Base-by-base conservation (phyloP, 2,329 filamentous ascomycete genomes). In the Colletotrichum coccodes region DNA sequence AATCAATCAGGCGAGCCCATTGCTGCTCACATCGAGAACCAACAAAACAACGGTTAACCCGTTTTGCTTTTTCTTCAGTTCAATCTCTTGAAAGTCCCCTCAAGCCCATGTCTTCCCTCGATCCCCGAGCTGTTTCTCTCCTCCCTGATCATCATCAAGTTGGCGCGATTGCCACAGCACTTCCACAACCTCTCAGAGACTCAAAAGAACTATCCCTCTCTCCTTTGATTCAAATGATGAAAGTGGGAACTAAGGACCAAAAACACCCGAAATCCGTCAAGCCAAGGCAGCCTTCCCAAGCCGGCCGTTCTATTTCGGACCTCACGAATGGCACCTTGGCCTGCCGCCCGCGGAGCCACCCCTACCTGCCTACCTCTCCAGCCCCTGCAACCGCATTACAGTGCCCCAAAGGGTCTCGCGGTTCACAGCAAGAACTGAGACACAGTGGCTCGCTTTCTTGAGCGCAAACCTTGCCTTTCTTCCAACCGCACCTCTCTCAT, bases 241-340 rank as follows among this genome's bases (percentile, higher is more conserved):
- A 11, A 28, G 26, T 36, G 38, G 38, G 21, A 28, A 40, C 6
- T 23, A 32, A 26, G 44, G 14, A 62, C 30, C 23, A 36, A 23
- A 46, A 21, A n/a, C 14, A 38, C 16, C 40, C 36, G 46, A 26
- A 11, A 12, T 50, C 49, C n/a, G 26, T 42, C 49, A 32, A 28
- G 61, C 36, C 23, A 49, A 26, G 21, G 32, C 23, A 54, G 30
- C 30, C 32, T 53, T 47, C 36, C 18, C 4, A 26, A 21, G 30
- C 42, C 18, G 21, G 60, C 38, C 46, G 26, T 68, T 65, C 61
- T 65, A 60, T 68, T 68, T 68, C 42, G 21, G 61, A 68, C 53
- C 47, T 60, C 30, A 21, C 12, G 32, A 64, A 65, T 56, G 54
- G 30, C 50, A 60, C 65, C 47, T 68, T 57, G 32, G 38, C 47